Conservation (phyloP, 225 moss, liverwort and hornwort species). For the Polytrichum formosum region DNA sequence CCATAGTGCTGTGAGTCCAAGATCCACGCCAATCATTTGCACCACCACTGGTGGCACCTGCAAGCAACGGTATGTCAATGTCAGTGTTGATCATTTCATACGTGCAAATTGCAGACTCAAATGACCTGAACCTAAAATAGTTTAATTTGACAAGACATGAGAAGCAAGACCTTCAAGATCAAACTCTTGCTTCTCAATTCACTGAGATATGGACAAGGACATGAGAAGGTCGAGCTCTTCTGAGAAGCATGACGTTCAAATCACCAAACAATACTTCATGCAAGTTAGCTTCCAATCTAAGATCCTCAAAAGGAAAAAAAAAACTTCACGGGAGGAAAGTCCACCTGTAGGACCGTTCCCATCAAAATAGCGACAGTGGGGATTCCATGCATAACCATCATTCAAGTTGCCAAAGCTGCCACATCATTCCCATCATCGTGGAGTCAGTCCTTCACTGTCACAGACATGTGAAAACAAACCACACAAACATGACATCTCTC, state of each 20-base stretch:
- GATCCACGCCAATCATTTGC: constrained; percentile 88
- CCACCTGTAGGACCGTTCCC: constrained; percentile 63
- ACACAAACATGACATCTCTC: background rate
- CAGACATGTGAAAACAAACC: constrained; percentile 5
- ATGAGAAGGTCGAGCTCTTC: too few relatives aligned
- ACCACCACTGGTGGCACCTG: constrained; percentile 60
- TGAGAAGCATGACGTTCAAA: too few relatives aligned
- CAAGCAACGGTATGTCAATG: constrained; percentile 15
- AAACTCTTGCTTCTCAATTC: too few relatives aligned
- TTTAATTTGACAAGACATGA: too few relatives aligned
- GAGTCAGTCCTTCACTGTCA: constrained; percentile 15
- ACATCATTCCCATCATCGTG: constrained; percentile 17
- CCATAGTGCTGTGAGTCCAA: constrained; percentile 80
- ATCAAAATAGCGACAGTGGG: constrained; percentile 74
- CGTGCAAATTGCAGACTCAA: too few relatives aligned
- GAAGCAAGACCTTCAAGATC: too few relatives aligned
- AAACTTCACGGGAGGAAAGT: background rate
- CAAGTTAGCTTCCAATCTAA: too few relatives aligned
- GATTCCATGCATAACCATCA: constrained; percentile 75
- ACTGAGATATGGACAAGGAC: too few relatives aligned
- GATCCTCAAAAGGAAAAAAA: too few relatives aligned
- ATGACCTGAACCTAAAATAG: too few relatives aligned
- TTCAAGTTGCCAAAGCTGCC: constrained; percentile 79
- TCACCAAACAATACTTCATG: too few relatives aligned
- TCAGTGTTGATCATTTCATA: background rate